Percentiles rank a stretch among this genome's conserved stretches.
Conservation (phyloP, 2,329 filamentous ascomycete genomes). For the Ophiostoma sp. region DNA sequence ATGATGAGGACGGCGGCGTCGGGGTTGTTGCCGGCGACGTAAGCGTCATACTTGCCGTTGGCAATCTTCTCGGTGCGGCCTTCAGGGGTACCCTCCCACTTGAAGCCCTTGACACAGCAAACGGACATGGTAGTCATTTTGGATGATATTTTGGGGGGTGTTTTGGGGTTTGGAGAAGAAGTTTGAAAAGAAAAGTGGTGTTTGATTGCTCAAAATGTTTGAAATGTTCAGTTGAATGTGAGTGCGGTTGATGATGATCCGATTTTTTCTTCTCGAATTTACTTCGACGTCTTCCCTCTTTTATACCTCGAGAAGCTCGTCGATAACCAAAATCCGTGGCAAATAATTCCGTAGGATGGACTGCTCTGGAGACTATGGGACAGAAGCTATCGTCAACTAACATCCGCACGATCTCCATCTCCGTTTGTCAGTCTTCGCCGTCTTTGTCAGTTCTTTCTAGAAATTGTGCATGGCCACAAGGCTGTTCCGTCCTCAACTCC, state of each 20-base stretch:
- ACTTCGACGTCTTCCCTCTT: not conserved
- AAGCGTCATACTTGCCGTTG: constrained; percentile 40
- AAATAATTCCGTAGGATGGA: constrained; percentile 10
- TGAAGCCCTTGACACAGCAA: constrained; percentile 42
- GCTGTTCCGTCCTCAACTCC: not conserved
- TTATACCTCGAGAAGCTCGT: not conserved
- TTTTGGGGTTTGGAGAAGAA: not conserved
- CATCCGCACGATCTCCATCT: not conserved
- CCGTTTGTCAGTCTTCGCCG: not conserved
- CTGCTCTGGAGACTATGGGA: not conserved
- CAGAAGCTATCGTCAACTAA: not conserved
- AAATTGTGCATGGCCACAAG: not conserved
- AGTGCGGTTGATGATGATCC: not conserved
- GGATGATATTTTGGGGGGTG: not conserved
- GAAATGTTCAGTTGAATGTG: not conserved
- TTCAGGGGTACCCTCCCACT: constrained; percentile 42
- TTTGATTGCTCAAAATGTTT: not conserved
- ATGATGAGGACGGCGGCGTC: constrained; percentile 50
- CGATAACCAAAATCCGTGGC: constrained; percentile 18
- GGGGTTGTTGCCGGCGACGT: constrained; percentile 42
- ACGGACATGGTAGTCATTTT: constrained; percentile 22
- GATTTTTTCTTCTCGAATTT: not conserved
- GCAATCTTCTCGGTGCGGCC: constrained; percentile 44
- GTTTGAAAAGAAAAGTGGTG: not conserved
- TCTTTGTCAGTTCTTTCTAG: not conserved